Evolutionary conservation across 257 asterid species (phyloP).

Genomic region (Nicotiana paniculata): DNA sequence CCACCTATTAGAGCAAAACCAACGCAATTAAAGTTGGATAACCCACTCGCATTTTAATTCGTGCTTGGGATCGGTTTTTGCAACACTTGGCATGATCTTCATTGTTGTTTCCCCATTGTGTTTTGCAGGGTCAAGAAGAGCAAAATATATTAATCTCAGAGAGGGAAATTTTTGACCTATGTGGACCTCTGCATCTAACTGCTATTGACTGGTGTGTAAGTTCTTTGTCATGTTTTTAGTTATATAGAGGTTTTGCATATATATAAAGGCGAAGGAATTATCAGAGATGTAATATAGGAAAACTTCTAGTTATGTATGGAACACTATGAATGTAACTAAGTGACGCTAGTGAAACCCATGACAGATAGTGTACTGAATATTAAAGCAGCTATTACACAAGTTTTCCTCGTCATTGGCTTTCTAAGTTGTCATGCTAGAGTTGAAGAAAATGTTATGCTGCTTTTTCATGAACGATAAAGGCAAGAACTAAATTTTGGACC

Average conservation of each 20-base stretch:
- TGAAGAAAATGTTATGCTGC: too few relatives aligned
- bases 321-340: neutral
- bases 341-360: neutral
- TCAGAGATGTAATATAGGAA: neutral
- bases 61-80: neutral
- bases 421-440: too few relatives aligned
- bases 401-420: too few relatives aligned
- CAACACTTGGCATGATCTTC: neutral
- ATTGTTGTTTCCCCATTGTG: neutral
- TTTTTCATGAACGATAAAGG: too few relatives aligned
- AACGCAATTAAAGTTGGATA: neutral
- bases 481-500: too few relatives aligned
- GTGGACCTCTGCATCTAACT: conserved; percentile 75
- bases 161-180: conserved; percentile 52
- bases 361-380: neutral
- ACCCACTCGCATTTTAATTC: neutral
- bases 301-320: neutral
- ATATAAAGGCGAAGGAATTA: neutral
- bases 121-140: conserved; percentile 7
- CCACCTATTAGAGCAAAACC: neutral
- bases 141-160: conserved; percentile 38
- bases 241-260: neutral
- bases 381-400: too few relatives aligned
- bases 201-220: conserved; percentile 62
- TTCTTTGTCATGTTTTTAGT: neutral